Evolutionary conservation across 2,329 filamentous ascomycete genomes (phyloP).

Genomic region (Phaeosphaeriaceae sp.): DNA sequence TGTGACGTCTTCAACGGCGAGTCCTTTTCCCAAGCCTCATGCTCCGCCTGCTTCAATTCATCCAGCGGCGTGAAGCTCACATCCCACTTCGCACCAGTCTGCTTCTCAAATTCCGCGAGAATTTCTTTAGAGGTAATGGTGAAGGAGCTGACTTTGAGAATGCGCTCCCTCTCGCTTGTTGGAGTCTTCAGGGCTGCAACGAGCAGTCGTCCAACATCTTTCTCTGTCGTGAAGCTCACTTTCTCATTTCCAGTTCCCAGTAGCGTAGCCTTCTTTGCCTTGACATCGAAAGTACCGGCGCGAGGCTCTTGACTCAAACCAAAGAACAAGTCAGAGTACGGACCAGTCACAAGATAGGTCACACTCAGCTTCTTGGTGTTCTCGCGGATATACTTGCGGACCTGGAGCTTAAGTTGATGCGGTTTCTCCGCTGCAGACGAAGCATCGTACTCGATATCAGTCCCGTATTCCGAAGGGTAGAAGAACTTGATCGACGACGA

Average conservation of each 20-base stretch:
- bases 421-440: conserved; percentile 67
- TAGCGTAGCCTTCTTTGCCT: conserved; percentile 61
- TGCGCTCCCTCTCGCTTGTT: conserved; percentile 54
- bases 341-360: conserved; percentile 74
- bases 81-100: conserved; percentile 66
- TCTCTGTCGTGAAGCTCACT: conserved; percentile 74
- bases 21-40: conserved; percentile 63
- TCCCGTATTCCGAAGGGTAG: conserved; percentile 62
- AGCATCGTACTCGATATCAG: conserved; percentile 64
- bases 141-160: conserved; percentile 74
- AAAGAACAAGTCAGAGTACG: conserved; percentile 71
- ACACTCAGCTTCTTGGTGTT: conserved; percentile 63
- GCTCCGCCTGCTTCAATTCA: conserved; percentile 63
- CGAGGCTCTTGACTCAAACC: conserved; percentile 46
- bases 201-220: conserved; percentile 72
- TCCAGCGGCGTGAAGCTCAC: conserved; percentile 62
- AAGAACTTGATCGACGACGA: conserved; percentile 66
- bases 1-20: conserved; percentile 60
- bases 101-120: conserved; percentile 71
- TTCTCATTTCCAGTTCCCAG: conserved; percentile 67
- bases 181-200: conserved; percentile 68
- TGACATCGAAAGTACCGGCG: conserved; percentile 66
- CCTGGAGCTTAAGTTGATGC: conserved; percentile 73
- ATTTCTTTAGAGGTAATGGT: conserved; percentile 69
- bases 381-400: conserved; percentile 66